phyloP scores from a whole-genome alignment of 257 asterid genomes.

The Nicotiana tabacum region DNA sequence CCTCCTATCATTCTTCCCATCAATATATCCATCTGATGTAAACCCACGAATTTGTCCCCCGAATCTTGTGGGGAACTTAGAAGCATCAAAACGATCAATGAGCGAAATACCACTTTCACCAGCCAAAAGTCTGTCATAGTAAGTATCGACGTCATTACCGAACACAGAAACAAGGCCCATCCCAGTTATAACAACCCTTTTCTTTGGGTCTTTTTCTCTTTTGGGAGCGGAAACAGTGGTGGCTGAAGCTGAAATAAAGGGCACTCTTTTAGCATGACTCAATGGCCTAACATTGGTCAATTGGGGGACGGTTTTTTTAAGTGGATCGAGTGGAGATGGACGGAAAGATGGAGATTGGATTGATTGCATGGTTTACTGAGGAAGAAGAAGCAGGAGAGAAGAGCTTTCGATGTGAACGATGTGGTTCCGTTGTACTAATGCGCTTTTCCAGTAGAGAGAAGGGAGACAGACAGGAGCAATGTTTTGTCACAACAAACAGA shows the following conservation, averaged over 20 bases:
- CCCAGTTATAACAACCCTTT: slow-evolving; percentile 53
- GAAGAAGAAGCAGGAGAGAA: background rate
- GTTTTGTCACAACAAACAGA: too few relatives aligned
- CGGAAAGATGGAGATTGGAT: slow-evolving; percentile 23
- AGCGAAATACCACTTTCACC: slow-evolving; percentile 52
- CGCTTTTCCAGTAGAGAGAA: too few relatives aligned
- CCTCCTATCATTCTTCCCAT: slow-evolving; percentile 57
- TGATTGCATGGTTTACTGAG: slow-evolving; percentile 22
- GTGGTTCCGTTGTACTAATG: background rate
- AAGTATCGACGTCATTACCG: slow-evolving; percentile 42
- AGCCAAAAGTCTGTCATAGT: slow-evolving; percentile 38
- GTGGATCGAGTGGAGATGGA: slow-evolving; percentile 45
- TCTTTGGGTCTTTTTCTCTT: slow-evolving; percentile 52
- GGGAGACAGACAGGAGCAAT: too few relatives aligned
- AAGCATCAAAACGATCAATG: slow-evolving; percentile 54
- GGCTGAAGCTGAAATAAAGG: slow-evolving; percentile 23
- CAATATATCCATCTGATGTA: slow-evolving; percentile 44
- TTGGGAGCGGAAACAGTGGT: slow-evolving; percentile 37
- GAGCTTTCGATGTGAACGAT: slow-evolving; percentile 25
- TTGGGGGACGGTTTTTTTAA: slow-evolving; percentile 15
- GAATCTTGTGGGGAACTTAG: slow-evolving; percentile 51
- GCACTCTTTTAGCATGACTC: slow-evolving; percentile 7
- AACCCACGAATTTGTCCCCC: slow-evolving; percentile 59
- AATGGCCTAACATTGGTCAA: slow-evolving; percentile 4
- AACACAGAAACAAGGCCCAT: slow-evolving; percentile 55